These are phyloP conservation scores for Colletotrichum sublineola DNA, from an alignment of 2,329 filamentous ascomycete species.

Conservation along the genomic window DNA sequence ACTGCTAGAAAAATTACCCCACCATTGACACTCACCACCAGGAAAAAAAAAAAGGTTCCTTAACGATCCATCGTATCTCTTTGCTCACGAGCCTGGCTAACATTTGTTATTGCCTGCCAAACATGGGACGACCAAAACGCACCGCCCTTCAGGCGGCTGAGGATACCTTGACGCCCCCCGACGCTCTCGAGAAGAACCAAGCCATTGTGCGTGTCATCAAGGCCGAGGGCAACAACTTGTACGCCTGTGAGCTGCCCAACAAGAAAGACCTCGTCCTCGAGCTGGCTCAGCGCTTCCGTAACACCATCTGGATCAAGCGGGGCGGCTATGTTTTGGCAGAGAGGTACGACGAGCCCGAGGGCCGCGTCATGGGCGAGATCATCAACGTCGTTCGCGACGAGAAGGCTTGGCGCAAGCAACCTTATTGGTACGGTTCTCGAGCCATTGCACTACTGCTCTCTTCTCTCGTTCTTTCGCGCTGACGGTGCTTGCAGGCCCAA, in stretches of 20 bases:
- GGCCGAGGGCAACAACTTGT: conserved; percentile 90
- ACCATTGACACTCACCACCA: conserved; percentile 27
- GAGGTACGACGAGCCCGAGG: conserved; percentile 74
- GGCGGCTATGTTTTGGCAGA: conserved; percentile 91
- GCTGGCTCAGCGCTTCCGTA: conserved; percentile 87
- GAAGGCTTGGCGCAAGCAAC: conserved; percentile 89
- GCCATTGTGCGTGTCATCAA: conserved; percentile 83
- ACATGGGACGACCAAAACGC: conserved; percentile 70
- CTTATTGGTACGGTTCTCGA: conserved; percentile 77
- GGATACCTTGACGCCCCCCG: conserved; percentile 73
- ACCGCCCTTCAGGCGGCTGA: conserved; percentile 83
- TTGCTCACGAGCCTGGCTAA: neutral
- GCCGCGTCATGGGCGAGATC: conserved; percentile 89
- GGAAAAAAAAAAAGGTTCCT: conserved; percentile 12
- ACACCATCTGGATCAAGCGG: conserved; percentile 92
- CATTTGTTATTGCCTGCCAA: neutral
- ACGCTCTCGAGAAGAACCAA: conserved; percentile 70
- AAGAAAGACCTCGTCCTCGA: conserved; percentile 79
- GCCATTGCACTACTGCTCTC: too few species aligned
- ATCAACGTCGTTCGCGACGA: conserved; percentile 93
- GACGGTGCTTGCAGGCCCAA: conserved; percentile 71
- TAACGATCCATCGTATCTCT: neutral
- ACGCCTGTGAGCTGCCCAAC: conserved; percentile 80
- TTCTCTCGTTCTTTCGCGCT: neutral
- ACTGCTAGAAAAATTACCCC: conserved; percentile 31